phyloP scores from a whole-genome alignment of 2,329 filamentous ascomycete genomes.

The Onygena corvina region DNA sequence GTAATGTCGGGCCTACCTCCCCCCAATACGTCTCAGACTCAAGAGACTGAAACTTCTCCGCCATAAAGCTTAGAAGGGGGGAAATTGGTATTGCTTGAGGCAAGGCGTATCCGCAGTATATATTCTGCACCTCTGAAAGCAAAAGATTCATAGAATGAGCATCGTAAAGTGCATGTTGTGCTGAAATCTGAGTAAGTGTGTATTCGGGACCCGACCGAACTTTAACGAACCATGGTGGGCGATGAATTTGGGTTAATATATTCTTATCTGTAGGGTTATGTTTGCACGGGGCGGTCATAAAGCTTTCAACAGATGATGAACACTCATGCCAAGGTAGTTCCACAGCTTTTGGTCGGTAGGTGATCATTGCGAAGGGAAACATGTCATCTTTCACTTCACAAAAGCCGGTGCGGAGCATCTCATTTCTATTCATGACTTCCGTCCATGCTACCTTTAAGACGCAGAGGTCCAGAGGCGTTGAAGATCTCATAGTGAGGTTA shows the following conservation, averaged over 20 bases:
- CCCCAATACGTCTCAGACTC: conserved; percentile 50
- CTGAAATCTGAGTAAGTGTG: conserved; percentile 38
- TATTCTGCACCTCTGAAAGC: conserved; percentile 45
- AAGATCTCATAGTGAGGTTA: conserved; percentile 46
- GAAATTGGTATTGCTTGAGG: conserved; percentile 28
- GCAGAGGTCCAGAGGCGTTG: conserved; percentile 25
- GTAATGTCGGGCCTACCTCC: conserved; percentile 39
- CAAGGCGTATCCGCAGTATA: conserved; percentile 26
- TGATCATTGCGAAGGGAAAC: conserved; percentile 62
- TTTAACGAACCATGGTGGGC: conserved; percentile 52
- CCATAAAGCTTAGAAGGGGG: conserved; percentile 34
- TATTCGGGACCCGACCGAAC: conserved; percentile 30
- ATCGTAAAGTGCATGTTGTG: conserved; percentile 80
- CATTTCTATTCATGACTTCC: conserved; percentile 42
- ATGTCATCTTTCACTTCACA: conserved; percentile 47
- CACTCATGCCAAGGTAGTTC: conserved; percentile 30
- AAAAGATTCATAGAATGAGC: conserved; percentile 59
- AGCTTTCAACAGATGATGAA: neutral
- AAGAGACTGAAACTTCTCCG: conserved; percentile 27
- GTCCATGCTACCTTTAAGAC: conserved; percentile 50
- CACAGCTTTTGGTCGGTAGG: conserved; percentile 35
- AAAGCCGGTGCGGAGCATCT: conserved; percentile 69
- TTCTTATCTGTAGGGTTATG: neutral
- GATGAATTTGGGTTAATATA: conserved; percentile 29
- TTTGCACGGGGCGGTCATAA: neutral